Conservation (phyloP, 139 green algal species). For the Yamagishiella unicocca region DNA sequence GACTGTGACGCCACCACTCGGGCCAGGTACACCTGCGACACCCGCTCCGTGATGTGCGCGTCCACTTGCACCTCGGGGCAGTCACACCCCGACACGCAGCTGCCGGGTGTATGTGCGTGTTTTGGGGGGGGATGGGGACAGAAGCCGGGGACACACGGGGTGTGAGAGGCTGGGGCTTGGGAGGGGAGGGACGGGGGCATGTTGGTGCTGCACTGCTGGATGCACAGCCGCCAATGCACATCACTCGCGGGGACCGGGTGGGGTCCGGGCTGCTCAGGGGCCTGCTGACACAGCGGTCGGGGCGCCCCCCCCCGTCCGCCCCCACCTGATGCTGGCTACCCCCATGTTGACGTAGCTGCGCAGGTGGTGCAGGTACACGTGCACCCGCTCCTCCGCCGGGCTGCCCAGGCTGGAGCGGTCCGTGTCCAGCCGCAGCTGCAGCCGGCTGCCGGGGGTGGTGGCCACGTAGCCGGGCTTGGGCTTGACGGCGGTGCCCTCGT, state of each 20-base stretch:
- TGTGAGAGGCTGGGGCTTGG: not conserved
- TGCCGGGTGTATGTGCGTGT: not conserved
- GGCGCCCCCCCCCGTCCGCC: too few species aligned
- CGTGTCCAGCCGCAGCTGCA: conserved; percentile 16
- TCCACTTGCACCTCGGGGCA: conserved; percentile 2
- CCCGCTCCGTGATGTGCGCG: not conserved
- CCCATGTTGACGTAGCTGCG: conserved; percentile 44
- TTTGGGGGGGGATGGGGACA: not conserved
- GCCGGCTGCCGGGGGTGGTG: not conserved
- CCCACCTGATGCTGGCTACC: conserved; percentile 12
- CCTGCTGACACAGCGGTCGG: too few species aligned
- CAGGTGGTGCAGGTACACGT: conserved; percentile 37
- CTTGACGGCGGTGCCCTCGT: conserved; percentile 35
- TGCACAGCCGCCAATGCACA: too few species aligned
- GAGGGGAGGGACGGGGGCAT: not conserved
- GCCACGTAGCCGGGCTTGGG: conserved; percentile 44
- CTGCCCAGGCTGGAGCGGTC: not conserved
- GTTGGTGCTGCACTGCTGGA: too few species aligned
- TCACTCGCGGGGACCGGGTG: too few species aligned
- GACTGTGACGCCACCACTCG: not conserved
- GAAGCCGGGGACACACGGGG: not conserved
- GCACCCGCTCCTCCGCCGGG: not conserved
- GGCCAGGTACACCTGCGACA: conserved; percentile 22
- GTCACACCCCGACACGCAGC: conserved; percentile 36
- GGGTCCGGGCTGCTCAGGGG: too few species aligned